Conservation (phyloP, 2,329 filamentous ascomycete genomes). For the Aspergillus tanneri region DNA sequence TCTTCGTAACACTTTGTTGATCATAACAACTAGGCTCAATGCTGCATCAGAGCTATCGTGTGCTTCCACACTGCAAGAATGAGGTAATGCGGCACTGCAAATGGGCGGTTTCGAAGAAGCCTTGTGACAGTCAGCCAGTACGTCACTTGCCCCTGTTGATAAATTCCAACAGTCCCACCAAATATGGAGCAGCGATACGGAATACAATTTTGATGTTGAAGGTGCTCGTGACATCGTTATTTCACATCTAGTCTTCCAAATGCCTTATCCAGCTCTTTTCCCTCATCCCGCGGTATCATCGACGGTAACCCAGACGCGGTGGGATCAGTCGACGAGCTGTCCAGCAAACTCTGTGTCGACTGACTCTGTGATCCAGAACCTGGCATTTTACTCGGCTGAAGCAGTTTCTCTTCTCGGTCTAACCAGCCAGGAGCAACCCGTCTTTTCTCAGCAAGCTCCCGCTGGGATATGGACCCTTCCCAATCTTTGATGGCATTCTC, state of each 20-base stretch:
- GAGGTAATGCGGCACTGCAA: too few relatives aligned
- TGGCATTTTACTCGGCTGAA: constrained; percentile 49
- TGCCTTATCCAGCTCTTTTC: constrained; percentile 54
- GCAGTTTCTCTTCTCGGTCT: constrained; percentile 59
- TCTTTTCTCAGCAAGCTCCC: constrained; percentile 64
- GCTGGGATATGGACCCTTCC: constrained; percentile 60
- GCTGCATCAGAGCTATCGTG: too few relatives aligned
- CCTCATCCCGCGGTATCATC: constrained; percentile 47
- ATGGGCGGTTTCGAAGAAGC: too few relatives aligned
- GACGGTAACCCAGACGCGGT: constrained; percentile 35
- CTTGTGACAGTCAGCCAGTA: too few relatives aligned
- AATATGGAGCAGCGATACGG: background rate
- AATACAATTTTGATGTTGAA: background rate
- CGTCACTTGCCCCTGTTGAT: too few relatives aligned
- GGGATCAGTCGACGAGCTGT: constrained; percentile 38
- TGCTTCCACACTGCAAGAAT: too few relatives aligned
- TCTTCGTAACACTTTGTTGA: too few relatives aligned
- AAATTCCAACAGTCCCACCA: too few relatives aligned
- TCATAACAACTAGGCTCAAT: too few relatives aligned
- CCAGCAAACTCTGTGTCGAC: constrained; percentile 34
- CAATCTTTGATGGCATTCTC: constrained; percentile 65
- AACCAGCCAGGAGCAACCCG: constrained; percentile 64
- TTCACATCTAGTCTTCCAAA: constrained; percentile 52
- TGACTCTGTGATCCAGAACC: constrained; percentile 13
- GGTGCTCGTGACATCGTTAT: constrained; percentile 22